Conservation (phyloP, 2,329 filamentous ascomycete genomes). For the Fusarium abutilonis region DNA sequence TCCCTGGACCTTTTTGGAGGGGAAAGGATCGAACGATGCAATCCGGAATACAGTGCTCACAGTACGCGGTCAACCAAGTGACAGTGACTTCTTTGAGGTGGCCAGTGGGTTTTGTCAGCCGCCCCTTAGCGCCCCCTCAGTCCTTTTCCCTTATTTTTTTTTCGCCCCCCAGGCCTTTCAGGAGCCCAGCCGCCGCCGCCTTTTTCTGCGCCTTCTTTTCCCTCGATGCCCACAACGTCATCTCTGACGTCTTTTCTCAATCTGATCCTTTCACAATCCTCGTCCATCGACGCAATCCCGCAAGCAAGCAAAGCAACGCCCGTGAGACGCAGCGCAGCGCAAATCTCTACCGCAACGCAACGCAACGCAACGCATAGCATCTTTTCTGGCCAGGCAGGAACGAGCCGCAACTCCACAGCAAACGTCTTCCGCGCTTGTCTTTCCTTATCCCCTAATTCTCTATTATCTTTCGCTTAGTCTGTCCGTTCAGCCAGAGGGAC, state of each 20-base stretch:
- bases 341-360: too few species aligned
- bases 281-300: slow-evolving; percentile 48
- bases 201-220: slow-evolving; percentile 51
- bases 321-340: slow-evolving; percentile 6
- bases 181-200: slow-evolving; percentile 48
- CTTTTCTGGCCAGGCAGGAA: slow-evolving; percentile 28
- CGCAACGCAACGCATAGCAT: slow-evolving; percentile 26
- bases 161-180: slow-evolving; percentile 40
- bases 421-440: slow-evolving; percentile 27
- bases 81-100: background rate
- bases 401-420: slow-evolving; percentile 41
- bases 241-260: slow-evolving; percentile 59
- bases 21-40: slow-evolving; percentile 44
- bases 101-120: slow-evolving; percentile 37
- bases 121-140: slow-evolving; percentile 21
- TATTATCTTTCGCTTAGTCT: slow-evolving; percentile 27
- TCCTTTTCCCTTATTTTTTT: slow-evolving; percentile 30
- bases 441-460: slow-evolving; percentile 29
- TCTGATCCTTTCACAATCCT: slow-evolving; percentile 52
- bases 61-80: slow-evolving; percentile 5
- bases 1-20: slow-evolving; percentile 28
- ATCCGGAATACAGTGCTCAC: slow-evolving; percentile 38
- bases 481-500: slow-evolving; percentile 7
- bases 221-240: slow-evolving; percentile 56
- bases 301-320: slow-evolving; percentile 42